These are phyloP conservation scores for Groenewaldozyma tartarivorans DNA, from an alignment of 805 yeast species.

Conservation along the genomic window DNA sequence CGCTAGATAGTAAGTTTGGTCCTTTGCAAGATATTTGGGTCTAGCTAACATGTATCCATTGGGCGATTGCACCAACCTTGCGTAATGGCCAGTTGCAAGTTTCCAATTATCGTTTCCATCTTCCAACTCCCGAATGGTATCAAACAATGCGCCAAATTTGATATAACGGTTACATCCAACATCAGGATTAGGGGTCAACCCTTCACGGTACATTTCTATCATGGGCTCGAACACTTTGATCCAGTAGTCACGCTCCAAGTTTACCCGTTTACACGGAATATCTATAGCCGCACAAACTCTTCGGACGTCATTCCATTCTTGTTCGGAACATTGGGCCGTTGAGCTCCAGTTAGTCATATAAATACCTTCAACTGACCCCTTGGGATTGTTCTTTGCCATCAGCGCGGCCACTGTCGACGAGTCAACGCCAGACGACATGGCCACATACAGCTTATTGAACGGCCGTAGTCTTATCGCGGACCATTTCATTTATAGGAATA, in stretches of 20 bases:
- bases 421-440: slow-evolving; percentile 97
- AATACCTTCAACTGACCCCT: slow-evolving; percentile 64
- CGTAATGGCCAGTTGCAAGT: slow-evolving; percentile 68
- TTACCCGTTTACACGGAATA: slow-evolving; percentile 66
- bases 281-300: slow-evolving; percentile 47
- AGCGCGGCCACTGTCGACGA: slow-evolving; percentile 80
- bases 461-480: too few relatives aligned
- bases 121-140: slow-evolving; percentile 36
- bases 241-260: slow-evolving; percentile 92
- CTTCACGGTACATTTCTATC: slow-evolving; percentile 60
- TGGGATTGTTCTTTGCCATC: slow-evolving; percentile 36
- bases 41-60: slow-evolving; percentile 41
- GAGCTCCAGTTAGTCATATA: slow-evolving; percentile 88
- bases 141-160: slow-evolving; percentile 73
- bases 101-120: slow-evolving; percentile 44
- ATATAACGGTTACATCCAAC: slow-evolving; percentile 76
- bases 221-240: slow-evolving; percentile 84
- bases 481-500: too few relatives aligned
- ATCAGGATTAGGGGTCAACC: slow-evolving; percentile 92
- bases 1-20: slow-evolving; percentile 85
- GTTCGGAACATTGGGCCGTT: slow-evolving; percentile 60
- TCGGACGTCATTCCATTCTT: slow-evolving; percentile 82
- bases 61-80: slow-evolving; percentile 25
- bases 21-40: slow-evolving; percentile 54
- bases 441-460: too few relatives aligned